Base-by-base conservation (phyloP, 2,329 filamentous ascomycete species). In the Colletotrichum noveboracense region DNA sequence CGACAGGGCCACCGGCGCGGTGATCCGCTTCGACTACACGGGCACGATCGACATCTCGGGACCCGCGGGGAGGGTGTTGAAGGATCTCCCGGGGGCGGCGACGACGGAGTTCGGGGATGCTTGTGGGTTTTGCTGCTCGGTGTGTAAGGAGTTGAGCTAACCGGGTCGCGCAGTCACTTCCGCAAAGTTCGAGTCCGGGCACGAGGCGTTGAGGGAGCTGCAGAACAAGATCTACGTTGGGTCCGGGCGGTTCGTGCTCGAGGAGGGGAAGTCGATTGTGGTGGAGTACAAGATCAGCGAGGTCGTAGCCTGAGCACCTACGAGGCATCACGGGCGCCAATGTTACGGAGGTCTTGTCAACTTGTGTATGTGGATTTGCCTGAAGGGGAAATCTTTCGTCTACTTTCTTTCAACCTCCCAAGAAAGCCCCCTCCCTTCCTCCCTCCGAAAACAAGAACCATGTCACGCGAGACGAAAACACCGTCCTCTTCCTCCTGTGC, bases 231-330 rank as follows among this genome's bases (percentile, higher is more conserved):
- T 87, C n/a, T 86, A 83, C 76, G 85, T 87, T 56, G 85, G 81
- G 3, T 85, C 84, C 18, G 86, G 86, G 26, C 81, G 85, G 24
- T 87, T 87, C 77, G 80, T 86, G 36, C 77, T 86, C 36, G 82
- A 83, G 56, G 75, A 80, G 56, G 81, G 83, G 13, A 79, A 82
- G 64, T 78, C 81, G 30, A 77, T 82, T 21, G 78, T 84, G 32
- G 85, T 87, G 24, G 85, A 87, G 79, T 87, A 86, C 78, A 86
- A 86, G 77, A 85, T 87, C 76, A 87, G 85, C 70, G 82, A 86
- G 73, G 84, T 87, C 18, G 80, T 78, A 14, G 80, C 32, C 5
- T 74, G 24, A 65, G 14, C n/a, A 52, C n/a, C n/a, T 52, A 21
- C n/a, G 6, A 52, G 43, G 21, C 43, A 52, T 52, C n/a, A 52